A percentile compares a stretch with the other conserved stretches of the same genome.
phyloP scores from a whole-genome alignment of 2,329 filamentous ascomycete genomes.

The Didymella pinodella region DNA sequence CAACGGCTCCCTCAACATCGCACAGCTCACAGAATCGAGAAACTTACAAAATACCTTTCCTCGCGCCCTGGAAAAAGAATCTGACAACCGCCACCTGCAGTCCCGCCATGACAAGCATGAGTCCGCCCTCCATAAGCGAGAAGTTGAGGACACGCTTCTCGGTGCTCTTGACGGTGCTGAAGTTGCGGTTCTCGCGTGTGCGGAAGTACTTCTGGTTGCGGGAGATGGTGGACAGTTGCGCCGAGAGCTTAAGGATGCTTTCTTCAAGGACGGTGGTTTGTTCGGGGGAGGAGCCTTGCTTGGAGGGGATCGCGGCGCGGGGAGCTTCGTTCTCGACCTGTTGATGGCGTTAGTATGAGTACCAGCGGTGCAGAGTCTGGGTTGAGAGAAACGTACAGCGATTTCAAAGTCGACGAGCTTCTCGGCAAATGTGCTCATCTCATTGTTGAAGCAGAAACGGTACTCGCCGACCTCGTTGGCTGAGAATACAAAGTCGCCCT shows the following conservation, averaged over 20 bases:
- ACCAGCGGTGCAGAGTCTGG: not conserved
- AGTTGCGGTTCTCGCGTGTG: conserved; percentile 97
- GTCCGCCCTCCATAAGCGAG: conserved; percentile 86
- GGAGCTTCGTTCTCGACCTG: conserved; percentile 90
- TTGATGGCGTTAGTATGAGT: not conserved
- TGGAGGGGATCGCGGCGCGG: conserved; percentile 80
- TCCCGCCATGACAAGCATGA: conserved; percentile 95
- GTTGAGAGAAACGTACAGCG: conserved; percentile 66
- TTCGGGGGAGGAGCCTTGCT: conserved; percentile 86
- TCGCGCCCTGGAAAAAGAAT: conserved; percentile 96
- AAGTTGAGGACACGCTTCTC: conserved; percentile 98
- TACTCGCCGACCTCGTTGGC: conserved; percentile 89
- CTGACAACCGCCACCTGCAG: conserved; percentile 96
- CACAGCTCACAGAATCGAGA: not conserved
- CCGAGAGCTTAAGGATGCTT: conserved; percentile 92
- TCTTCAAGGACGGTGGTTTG: conserved; percentile 90
- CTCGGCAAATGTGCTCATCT: conserved; percentile 97
- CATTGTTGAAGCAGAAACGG: conserved; percentile 97
- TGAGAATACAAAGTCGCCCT: conserved; percentile 98
- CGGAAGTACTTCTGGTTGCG: conserved; percentile 99
- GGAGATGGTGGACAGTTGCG: conserved; percentile 90
- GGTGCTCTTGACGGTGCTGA: conserved; percentile 95
- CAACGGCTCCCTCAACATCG: not conserved
- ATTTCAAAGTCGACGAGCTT: conserved; percentile 99
- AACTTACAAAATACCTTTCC: conserved; percentile 61